These are phyloP conservation scores for Geotrichum cucujoidarum DNA, from an alignment of 1,139 yeast genomes.

Conservation along the genomic window DNA sequence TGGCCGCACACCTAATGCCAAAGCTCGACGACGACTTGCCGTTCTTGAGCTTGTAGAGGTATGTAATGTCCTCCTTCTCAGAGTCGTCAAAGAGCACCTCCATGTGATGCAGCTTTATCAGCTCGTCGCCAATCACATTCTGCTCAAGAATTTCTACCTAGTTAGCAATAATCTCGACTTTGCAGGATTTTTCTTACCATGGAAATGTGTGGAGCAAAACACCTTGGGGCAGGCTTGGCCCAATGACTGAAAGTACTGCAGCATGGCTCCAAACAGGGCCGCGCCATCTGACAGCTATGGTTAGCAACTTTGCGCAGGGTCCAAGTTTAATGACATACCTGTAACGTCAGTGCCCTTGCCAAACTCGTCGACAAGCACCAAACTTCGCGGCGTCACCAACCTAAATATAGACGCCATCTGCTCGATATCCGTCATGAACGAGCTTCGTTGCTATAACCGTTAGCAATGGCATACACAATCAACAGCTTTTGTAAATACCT, in stretches of 20 bases:
- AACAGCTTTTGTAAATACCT: slow-evolving; percentile 17
- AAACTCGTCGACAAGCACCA: slow-evolving; percentile 47
- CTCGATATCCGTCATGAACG: slow-evolving; percentile 45
- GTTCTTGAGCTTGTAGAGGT: slow-evolving; percentile 22
- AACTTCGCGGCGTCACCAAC: slow-evolving; percentile 38
- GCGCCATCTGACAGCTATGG: slow-evolving; percentile 44
- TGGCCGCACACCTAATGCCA: slow-evolving; percentile 28
- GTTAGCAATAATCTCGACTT: not conserved
- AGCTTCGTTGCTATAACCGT: slow-evolving; percentile 36
- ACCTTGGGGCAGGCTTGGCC: slow-evolving; percentile 33
- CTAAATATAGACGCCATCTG: slow-evolving; percentile 43
- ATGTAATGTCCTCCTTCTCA: slow-evolving; percentile 18
- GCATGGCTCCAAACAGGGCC: slow-evolving; percentile 41
- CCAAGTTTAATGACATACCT: slow-evolving; percentile 18
- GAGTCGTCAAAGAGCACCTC: slow-evolving; percentile 21
- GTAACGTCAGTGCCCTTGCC: slow-evolving; percentile 47
- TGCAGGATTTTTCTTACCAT: slow-evolving; percentile 27
- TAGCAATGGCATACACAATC: not conserved
- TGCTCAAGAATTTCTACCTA: slow-evolving; percentile 15
- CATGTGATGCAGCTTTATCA: slow-evolving; percentile 24
- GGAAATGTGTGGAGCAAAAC: slow-evolving; percentile 44
- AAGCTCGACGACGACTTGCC: slow-evolving; percentile 25
- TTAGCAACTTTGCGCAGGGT: too few relatives aligned
- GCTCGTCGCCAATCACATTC: slow-evolving; percentile 8
- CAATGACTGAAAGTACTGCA: slow-evolving; percentile 30